Base-by-base conservation (phyloP, 768 basidiomycete genomes). In the Agrocybe praecox region DNA sequence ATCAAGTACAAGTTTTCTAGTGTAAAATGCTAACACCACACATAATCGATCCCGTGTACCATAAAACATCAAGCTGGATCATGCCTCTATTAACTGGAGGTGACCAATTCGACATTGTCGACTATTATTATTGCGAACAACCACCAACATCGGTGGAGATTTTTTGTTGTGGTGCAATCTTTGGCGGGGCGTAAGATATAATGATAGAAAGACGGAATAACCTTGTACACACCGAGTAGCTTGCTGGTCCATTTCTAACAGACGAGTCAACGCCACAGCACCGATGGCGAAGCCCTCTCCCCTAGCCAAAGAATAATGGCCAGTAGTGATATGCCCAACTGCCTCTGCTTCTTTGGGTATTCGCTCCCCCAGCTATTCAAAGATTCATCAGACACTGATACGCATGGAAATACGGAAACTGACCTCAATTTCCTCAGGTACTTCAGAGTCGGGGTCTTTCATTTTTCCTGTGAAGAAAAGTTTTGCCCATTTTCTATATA, bases 301-400 rank as follows among this genome's bases (percentile, higher is more conserved):
- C 24, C 86, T 81, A 0, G 85, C 80, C 8, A 98, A 79, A 1
- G 95, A 96, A 67, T 83, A 89, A 57, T 86, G 87, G 0, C 95
- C 96, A 2, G 90, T 88, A 0, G 94, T 93, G 18, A 94, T 79
- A 64, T 90, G 92, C 0, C 96, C 96, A 51, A 96, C 84, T 22
- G 91, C 78, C 2, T 72, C 66, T 2, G 74, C 67, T 46, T 76
- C 66, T 1, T 74, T 63, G 6, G 85, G 77, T 7, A 72, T 68
- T 6, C 69, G 59, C 56, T 78, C 74, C 12, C 78, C 79, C 3
- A 86, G 65, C 87, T 88, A 12, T 40, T 40, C 14, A 56, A 7
- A 43, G 44, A 51, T 22, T 21, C 48, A 14, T 61, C 22, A 59
- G 43, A 12, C 12, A 26, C 21, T 26, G 23, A 48, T 17, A 36